Base-by-base conservation (phyloP, 345 rosid genomes). In the Theobroma cacao region DNA sequence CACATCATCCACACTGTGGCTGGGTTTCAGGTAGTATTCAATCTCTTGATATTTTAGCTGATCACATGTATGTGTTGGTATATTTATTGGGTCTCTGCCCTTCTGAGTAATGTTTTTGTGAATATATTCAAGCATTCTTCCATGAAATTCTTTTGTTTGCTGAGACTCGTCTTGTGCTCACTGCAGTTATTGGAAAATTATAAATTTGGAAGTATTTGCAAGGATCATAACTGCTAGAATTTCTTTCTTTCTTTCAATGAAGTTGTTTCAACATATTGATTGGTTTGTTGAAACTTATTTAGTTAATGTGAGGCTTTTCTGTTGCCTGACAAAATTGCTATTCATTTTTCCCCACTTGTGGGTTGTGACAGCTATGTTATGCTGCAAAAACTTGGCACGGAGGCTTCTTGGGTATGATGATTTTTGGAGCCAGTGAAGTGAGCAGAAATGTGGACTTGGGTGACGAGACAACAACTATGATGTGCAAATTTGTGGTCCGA, bases 351-450 rank as follows among this genome's bases (percentile, higher is more conserved):
- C 61, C 43, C 52, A 17, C 13, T 50, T 73, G n/a, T n/a, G n/a
- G n/a, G n/a, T n/a, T n/a, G 72, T 70, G 69, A 76, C 92, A 93
- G 99, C 94, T 92, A 81, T 95, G 99, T 78, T 92, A 90, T 81
- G 97, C 97, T 74, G 99, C 98, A 72, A 95, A 95, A 84, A 95
- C 98, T 56, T 95, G 98, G 99, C 91, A 89, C 81, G 98, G 98
- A 72, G 98, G 98, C 71, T 93, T 92, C 82, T 72, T 95, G 81
- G 97, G 98, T 41, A 78, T 96, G 97, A 96, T 92, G 98, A 81
- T 96, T 41, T 93, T 96, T 82, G 99, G 99, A 77, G 97, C 99
- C 76, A 96, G 97, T 88, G 99, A 96, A 88, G 97, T 96, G 66
- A 96, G 98, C 89, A 89, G 99, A 84, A 94, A 96, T 77, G 94